Percentiles rank a stretch among this genome's conserved stretches.
Evolutionary conservation across 2,329 filamentous ascomycete genomes (phyloP).

Genomic region (Colletotrichum liaoningense): DNA sequence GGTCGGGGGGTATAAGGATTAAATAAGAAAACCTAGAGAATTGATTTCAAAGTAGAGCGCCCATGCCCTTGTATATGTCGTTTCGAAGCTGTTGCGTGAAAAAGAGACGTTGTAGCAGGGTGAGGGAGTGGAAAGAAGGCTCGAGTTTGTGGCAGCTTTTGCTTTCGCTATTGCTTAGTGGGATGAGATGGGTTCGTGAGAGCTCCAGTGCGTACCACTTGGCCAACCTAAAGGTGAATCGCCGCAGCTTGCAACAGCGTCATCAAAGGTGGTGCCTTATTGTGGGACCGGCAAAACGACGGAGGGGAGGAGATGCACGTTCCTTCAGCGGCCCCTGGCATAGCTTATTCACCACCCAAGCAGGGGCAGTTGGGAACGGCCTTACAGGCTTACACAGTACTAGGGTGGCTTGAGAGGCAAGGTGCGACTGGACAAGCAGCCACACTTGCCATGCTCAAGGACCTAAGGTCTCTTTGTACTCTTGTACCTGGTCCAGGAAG

Average conservation of each 20-base stretch:
- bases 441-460: conserved; percentile 16
- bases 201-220: conserved; percentile 24
- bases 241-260: conserved; percentile 26
- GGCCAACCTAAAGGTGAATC: conserved; percentile 5
- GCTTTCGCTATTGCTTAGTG: conserved; percentile 16
- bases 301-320: conserved; percentile 15
- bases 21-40: conserved; percentile 14
- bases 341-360: conserved; percentile 31
- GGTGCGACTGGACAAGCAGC: conserved; percentile 2
- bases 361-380: conserved; percentile 1
- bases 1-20: neutral
- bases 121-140: conserved; percentile 18
- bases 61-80: conserved; percentile 2
- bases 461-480: conserved; percentile 6
- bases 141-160: conserved; percentile 7
- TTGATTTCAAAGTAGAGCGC: neutral
- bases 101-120: conserved; percentile 10
- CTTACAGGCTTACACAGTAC: neutral
- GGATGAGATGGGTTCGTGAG: conserved; percentile 10
- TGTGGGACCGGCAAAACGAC: conserved; percentile 35
- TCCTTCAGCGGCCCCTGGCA: conserved; percentile 22
- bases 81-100: neutral
- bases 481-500: neutral
- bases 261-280: conserved; percentile 37
- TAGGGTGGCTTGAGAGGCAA: conserved; percentile 9